A percentile compares a stretch with the other conserved stretches of the same genome.
Conservation (phyloP, 768 basidiomycete species). For the Astraeus odoratus region DNA sequence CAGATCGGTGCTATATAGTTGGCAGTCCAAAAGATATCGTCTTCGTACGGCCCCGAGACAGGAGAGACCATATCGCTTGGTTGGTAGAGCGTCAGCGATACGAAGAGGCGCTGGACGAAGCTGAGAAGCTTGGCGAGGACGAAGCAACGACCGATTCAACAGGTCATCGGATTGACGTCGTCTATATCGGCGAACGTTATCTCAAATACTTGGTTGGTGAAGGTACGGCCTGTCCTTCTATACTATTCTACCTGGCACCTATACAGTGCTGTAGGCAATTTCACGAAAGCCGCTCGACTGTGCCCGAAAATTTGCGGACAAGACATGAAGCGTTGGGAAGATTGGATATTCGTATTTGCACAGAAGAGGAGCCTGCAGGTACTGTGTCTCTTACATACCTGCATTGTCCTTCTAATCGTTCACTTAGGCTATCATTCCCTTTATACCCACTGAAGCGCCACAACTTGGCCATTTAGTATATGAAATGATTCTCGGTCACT, state of each 20-base stretch:
- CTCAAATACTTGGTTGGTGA: constrained; percentile 79
- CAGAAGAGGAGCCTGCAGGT: constrained; percentile 77
- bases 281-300: constrained; percentile 70
- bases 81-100: constrained; percentile 79
- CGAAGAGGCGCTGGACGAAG: constrained; percentile 81
- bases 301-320: constrained; percentile 82
- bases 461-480: constrained; percentile 81
- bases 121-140: constrained; percentile 52
- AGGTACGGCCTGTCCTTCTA: constrained; percentile 39
- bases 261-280: constrained; percentile 41
- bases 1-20: constrained; percentile 66
- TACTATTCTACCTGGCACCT: background rate
- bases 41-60: constrained; percentile 81
- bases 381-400: constrained; percentile 12
- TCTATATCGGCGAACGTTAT: constrained; percentile 78
- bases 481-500: constrained; percentile 90
- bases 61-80: constrained; percentile 88
- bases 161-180: constrained; percentile 42
- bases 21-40: constrained; percentile 84
- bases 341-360: constrained; percentile 89
- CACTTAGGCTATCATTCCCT: constrained; percentile 76
- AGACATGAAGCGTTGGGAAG: constrained; percentile 84
- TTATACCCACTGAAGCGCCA: constrained; percentile 77
- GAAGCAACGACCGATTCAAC: constrained; percentile 24
- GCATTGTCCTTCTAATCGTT: constrained; percentile 1